Evolutionary conservation across 805 yeast species (phyloP).

Genomic region (Kazachstania psychrophila): DNA sequence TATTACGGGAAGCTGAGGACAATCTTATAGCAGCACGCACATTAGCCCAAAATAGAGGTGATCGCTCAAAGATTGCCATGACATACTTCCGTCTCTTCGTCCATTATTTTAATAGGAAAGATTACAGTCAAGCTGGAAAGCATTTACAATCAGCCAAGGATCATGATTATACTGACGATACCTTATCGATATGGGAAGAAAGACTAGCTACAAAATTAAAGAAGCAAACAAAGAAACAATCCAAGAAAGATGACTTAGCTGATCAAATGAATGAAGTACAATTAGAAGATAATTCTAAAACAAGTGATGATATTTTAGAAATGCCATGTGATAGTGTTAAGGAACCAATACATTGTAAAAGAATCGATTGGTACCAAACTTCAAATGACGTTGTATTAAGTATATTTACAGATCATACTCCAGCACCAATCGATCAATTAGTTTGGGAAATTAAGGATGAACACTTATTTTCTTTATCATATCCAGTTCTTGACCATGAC

Average conservation of each 20-base stretch:
- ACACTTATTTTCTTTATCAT: constrained; percentile 23
- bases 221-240: constrained; percentile 11
- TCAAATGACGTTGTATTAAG: constrained; percentile 49
- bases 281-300: background rate
- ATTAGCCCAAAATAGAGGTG: constrained; percentile 40
- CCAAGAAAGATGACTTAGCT: too few species aligned
- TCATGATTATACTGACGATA: constrained; percentile 37
- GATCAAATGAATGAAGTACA: background rate
- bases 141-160: constrained; percentile 37
- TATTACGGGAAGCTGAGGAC: constrained; percentile 35
- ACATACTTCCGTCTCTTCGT: constrained; percentile 44
- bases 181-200: constrained; percentile 39
- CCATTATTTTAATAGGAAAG: constrained; percentile 37
- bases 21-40: constrained; percentile 33
- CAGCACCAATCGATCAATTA: constrained; percentile 33
- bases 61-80: constrained; percentile 37
- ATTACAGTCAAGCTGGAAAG: constrained; percentile 33
- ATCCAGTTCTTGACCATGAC: too few species aligned
- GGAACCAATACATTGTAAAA: constrained; percentile 22
- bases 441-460: constrained; percentile 34
- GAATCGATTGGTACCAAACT: constrained; percentile 71
- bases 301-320: background rate
- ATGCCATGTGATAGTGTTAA: background rate
- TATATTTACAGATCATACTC: constrained; percentile 59
- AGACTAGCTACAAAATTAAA: constrained; percentile 14